phyloP scores from a whole-genome alignment of 371 early-diverging fungal species.

The Blakeslea trispora region DNA sequence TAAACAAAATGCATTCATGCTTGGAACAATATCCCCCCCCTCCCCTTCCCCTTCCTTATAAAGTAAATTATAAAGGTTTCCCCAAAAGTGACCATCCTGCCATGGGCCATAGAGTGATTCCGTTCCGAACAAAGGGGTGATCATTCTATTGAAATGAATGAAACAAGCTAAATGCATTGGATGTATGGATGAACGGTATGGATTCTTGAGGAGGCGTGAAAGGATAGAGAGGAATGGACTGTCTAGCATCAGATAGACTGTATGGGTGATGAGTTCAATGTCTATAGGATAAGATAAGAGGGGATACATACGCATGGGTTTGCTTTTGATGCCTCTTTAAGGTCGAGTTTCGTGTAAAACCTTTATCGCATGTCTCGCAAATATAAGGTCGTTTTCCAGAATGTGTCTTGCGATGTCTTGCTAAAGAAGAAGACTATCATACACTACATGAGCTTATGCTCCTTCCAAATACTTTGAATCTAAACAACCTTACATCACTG shows the following conservation, averaged over 20 bases:
- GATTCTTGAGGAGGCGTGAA: background rate
- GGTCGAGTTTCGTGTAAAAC: conserved; percentile 65
- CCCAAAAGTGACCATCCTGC: too few relatives aligned
- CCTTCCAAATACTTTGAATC: too few relatives aligned
- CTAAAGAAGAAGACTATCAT: conserved; percentile 47
- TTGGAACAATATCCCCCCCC: too few relatives aligned
- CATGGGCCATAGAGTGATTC: too few relatives aligned
- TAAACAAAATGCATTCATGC: too few relatives aligned
- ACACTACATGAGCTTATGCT: too few relatives aligned
- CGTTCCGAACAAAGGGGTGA: too few relatives aligned
- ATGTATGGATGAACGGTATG: background rate
- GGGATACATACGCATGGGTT: background rate
- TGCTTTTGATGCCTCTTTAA: conserved; percentile 59
- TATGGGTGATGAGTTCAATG: background rate
- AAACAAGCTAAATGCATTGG: background rate
- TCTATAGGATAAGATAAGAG: background rate
- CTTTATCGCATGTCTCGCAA: conserved; percentile 46
- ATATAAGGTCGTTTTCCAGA: conserved; percentile 39
- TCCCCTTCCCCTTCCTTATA: too few relatives aligned
- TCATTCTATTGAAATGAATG: too few relatives aligned
- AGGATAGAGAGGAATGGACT: too few relatives aligned
- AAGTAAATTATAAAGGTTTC: too few relatives aligned
- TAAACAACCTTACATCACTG: conserved; percentile 64
- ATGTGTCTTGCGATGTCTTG: conserved; percentile 45
- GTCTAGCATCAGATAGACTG: background rate